Base-by-base conservation (phyloP, 106 monocot species). In the Apostasia shenzhenica region DNA sequence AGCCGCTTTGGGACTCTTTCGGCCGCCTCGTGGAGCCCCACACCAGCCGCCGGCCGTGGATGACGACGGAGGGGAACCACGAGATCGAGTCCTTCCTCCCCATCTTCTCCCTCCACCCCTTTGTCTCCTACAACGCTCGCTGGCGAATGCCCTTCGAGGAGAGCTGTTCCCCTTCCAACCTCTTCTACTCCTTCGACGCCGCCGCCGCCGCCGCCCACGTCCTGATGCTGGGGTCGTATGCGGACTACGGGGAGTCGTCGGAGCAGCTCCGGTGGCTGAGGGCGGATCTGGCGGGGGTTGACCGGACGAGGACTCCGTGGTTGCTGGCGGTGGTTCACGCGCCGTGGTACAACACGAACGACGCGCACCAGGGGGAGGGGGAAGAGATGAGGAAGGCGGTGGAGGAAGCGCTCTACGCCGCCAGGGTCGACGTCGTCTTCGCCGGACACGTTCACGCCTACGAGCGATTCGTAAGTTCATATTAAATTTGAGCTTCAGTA, bases 61-160 rank as follows among this genome's bases (percentile, higher is more conserved):
- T 94, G 94, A 88, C 91, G 26, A 88, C 88, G 0, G 70, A 88
- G 61, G 94, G 94, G 40, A 94, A 94, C 91, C 94, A 94, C 41
- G 94, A 94, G 71, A 57, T 85, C 14, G 94, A 94, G 66, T 42
- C 63, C 14, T 45, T 81, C 57, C 62, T 77, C 1, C 11, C 78
- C 45, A 41, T 86, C 44, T 37, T 75, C 39, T 42, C 42, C 43
- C 39, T 50, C 48, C 59, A 57, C 2, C 73, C 82, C 55, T 94
- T 94, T 55, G 64, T 45, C 0, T 54, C 94, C 12, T 94, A 91
- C 83, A 88, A 91, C 69, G 81, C 91, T 0, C 70, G 91, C 45
- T 91, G 91, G 91, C 74, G 62, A 13, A 88, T 88, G 88, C 77
- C 85, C 0, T 69, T 67, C 69, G 81, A 85, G 54, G 79, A 83